Percentiles rank a stretch among this genome's conserved stretches.
Evolutionary conservation across 306 rosid species (phyloP).

Genomic region (Macrotyloma uniflorum): DNA sequence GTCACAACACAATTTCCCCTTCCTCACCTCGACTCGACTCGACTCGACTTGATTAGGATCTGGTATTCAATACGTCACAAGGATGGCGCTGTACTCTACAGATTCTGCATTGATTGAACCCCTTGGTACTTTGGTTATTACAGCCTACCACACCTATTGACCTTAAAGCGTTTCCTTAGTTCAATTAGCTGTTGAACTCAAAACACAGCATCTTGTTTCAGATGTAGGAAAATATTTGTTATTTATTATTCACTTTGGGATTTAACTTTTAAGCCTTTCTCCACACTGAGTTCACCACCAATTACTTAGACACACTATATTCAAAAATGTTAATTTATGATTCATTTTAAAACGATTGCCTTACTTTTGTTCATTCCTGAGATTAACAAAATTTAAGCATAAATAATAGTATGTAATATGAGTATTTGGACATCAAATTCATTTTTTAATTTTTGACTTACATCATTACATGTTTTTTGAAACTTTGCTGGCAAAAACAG

Average conservation of each 20-base stretch:
- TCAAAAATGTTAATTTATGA: background rate
- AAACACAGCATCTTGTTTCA: background rate
- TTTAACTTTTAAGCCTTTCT: no score
- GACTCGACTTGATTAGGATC: no score
- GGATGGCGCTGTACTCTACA: no score
- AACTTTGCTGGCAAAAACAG: slow-evolving; percentile 40
- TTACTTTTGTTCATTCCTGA: background rate
- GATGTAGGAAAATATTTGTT: background rate
- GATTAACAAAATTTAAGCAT: background rate
- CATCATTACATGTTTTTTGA: background rate
- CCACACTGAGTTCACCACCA: background rate
- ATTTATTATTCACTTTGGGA: background rate
- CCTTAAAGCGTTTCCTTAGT: background rate
- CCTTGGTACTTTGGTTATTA: no score
- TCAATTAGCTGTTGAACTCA: background rate
- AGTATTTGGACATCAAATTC: background rate
- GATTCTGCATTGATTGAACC: no score
- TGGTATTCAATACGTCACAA: no score
- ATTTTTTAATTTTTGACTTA: background rate
- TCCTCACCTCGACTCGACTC: no score
- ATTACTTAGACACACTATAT: background rate
- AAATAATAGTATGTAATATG: background rate
- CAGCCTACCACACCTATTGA: no score
- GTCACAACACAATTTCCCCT: background rate
- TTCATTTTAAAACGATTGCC: background rate